phyloP scores from a whole-genome alignment of 1,139 yeast genomes.

The Yamadazyma friedrichii region DNA sequence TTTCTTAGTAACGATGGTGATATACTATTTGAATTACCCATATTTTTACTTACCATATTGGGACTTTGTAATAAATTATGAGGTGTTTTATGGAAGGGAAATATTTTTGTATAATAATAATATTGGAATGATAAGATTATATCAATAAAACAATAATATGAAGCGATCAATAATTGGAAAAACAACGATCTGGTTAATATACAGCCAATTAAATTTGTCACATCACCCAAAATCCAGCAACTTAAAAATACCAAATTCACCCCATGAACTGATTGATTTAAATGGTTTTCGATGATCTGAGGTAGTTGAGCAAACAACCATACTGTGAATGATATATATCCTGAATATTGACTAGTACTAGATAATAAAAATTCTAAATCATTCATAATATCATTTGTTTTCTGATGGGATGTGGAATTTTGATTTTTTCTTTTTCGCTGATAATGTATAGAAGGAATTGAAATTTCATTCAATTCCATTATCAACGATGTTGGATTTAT shows the following conservation, averaged over 20 bases:
- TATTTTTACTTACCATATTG: conserved; percentile 15
- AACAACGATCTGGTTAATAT: conserved; percentile 67
- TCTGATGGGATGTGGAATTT: too few species aligned
- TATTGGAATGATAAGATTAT: conserved; percentile 63
- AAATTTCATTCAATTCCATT: too few species aligned
- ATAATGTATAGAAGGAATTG: conserved; percentile 1
- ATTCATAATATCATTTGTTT: neutral
- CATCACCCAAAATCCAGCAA: conserved; percentile 80
- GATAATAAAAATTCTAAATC: conserved; percentile 1
- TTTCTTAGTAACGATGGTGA: conserved; percentile 4
- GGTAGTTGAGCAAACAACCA: conserved; percentile 88
- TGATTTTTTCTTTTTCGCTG: neutral
- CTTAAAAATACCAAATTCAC: conserved; percentile 67
- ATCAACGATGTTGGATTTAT: too few species aligned
- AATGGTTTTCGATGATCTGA: conserved; percentile 74
- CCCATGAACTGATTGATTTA: conserved; percentile 76
- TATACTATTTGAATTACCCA: conserved; percentile 5
- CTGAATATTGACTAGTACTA: conserved; percentile 13
- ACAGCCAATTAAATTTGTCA: conserved; percentile 76
- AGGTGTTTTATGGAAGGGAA: conserved; percentile 23
- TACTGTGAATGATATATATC: conserved; percentile 32
- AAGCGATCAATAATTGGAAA: conserved; percentile 69
- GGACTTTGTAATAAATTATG: conserved; percentile 27
- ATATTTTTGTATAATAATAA: conserved; percentile 24
- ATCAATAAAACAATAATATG: conserved; percentile 74